These are phyloP conservation scores for Acer campestre DNA, from an alignment of 345 rosid genomes.

Conservation along the genomic window DNA sequence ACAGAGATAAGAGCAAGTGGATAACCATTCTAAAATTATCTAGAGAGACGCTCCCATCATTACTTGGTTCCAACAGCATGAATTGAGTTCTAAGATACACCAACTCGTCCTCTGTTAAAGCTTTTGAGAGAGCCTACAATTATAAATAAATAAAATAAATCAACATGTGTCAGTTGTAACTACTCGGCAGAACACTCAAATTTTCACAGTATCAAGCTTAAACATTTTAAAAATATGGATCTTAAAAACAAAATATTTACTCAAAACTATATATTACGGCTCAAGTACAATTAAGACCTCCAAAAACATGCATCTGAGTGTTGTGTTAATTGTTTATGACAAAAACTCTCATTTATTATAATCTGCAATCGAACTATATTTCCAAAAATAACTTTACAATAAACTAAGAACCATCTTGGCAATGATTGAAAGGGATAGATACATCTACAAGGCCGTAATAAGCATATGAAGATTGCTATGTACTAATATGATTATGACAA, in stretches of 20 bases:
- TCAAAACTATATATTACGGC: background rate
- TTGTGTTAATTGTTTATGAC: background rate
- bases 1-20: constrained; percentile 14
- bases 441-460: background rate
- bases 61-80: constrained; percentile 63
- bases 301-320: background rate
- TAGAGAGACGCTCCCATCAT: constrained; percentile 68
- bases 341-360: background rate
- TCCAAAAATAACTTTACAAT: background rate
- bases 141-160: constrained; percentile 4
- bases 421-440: background rate
- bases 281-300: background rate
- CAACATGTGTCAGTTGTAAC: background rate
- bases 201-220: background rate
- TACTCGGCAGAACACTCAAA: background rate
- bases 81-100: constrained; percentile 76
- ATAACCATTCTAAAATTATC: constrained; percentile 76
- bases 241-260: background rate
- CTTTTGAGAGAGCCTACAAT: constrained; percentile 73
- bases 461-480: background rate
- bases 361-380: background rate
- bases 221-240: background rate
- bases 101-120: constrained; percentile 74
- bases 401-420: background rate
- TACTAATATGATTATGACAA: background rate